These are phyloP conservation scores for Cladosporium sp. DNA, from an alignment of 2,329 filamentous ascomycete genomes.

Conservation along the genomic window DNA sequence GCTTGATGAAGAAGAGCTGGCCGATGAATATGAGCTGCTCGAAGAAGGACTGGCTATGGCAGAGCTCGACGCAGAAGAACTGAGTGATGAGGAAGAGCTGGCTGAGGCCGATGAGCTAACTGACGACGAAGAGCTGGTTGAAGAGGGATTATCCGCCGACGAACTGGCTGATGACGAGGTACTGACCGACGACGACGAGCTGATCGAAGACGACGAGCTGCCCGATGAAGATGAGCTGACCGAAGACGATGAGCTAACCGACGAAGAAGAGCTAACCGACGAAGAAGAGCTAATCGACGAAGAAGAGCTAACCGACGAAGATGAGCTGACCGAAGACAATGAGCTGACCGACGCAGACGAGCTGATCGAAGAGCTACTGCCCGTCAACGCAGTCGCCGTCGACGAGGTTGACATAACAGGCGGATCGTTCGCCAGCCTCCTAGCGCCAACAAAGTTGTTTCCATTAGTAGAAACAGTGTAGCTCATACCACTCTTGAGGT, in stretches of 20 bases:
- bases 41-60: neutral
- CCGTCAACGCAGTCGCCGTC: no score
- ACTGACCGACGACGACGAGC: neutral
- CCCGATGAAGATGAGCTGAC: neutral
- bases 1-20: slow-evolving; percentile 7
- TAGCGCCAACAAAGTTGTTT: neutral
- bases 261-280: slow-evolving; percentile 2
- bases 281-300: slow-evolving; percentile 13
- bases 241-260: neutral
- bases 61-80: slow-evolving; percentile 3
- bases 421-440: neutral
- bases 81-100: neutral
- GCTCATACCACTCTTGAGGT: neutral
- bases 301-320: neutral
- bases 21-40: neutral
- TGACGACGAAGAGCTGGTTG: neutral
- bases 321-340: neutral
- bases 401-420: neutral
- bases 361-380: neutral
- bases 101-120: neutral
- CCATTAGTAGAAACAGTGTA: neutral
- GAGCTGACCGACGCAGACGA: neutral
- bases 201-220: neutral
- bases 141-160: neutral
- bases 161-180: neutral